These are phyloP conservation scores for Salix caprea DNA, from an alignment of 345 rosid species.

Conservation along the genomic window DNA sequence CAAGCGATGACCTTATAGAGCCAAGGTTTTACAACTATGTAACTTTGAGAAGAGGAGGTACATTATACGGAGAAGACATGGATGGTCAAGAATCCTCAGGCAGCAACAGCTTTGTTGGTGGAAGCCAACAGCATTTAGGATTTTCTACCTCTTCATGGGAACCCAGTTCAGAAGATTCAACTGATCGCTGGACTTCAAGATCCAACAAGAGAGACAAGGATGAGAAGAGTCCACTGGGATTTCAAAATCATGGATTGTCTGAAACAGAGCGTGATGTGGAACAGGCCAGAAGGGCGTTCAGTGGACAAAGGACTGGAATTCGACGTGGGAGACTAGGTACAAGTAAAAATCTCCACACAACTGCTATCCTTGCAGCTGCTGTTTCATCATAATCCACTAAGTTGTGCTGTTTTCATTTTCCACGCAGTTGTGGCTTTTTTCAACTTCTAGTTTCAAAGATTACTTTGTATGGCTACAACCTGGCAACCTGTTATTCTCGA, in stretches of 20 bases:
- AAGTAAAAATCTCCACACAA: constrained; percentile 11
- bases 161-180: constrained; percentile 70
- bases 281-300: constrained; percentile 32
- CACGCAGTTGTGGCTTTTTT: background rate
- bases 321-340: constrained; percentile 36
- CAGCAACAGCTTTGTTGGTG: constrained; percentile 67
- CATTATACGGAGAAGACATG: constrained; percentile 40
- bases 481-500: constrained; percentile 29
- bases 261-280: constrained; percentile 34
- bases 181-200: constrained; percentile 60
- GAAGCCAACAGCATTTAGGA: constrained; percentile 47
- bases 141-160: constrained; percentile 58
- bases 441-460: background rate
- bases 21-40: constrained; percentile 90
- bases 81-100: constrained; percentile 90
- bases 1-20: constrained; percentile 57
- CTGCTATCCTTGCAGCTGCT: constrained; percentile 22
- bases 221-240: constrained; percentile 36
- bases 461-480: constrained; percentile 30
- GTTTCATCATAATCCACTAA: constrained; percentile 18
- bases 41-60: constrained; percentile 63
- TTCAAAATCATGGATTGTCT: constrained; percentile 19
- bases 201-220: constrained; percentile 45
- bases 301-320: constrained; percentile 39
- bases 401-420: background rate